Percentiles rank a stretch among this genome's conserved stretches.
phyloP scores from a whole-genome alignment of 768 basidiomycete genomes.

The Cystofilobasidium macerans region DNA sequence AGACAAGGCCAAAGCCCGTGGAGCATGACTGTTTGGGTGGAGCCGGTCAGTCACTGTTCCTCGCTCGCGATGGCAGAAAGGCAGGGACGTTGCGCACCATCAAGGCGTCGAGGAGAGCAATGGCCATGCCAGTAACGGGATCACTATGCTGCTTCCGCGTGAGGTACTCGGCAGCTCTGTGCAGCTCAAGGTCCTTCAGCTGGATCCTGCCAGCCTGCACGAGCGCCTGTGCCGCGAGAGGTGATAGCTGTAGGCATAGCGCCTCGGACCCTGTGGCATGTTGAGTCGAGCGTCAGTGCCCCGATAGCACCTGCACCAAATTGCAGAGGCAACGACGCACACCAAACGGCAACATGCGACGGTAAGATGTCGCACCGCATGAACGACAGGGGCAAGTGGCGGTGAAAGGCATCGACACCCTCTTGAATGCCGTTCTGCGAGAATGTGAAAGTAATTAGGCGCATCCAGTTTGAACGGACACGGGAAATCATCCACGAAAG shows the following conservation, averaged over 20 bases:
- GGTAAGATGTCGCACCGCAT: conserved; percentile 54
- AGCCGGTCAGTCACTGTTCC: too few species aligned
- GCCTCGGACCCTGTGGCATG: conserved; percentile 15
- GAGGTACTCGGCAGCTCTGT: conserved; percentile 41
- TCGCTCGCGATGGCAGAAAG: too few species aligned
- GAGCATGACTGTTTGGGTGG: too few species aligned
- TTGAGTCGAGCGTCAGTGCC: not conserved
- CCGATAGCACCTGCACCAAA: not conserved
- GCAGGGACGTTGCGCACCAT: too few species aligned
- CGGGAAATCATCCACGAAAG: not conserved
- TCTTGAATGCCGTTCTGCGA: conserved; percentile 44
- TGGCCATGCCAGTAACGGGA: conserved; percentile 43
- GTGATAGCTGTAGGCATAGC: conserved; percentile 47
- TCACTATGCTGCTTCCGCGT: conserved; percentile 41
- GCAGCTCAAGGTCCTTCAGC: conserved; percentile 43
- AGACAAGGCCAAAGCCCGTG: too few species aligned
- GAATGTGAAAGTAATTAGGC: not conserved
- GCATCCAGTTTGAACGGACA: not conserved
- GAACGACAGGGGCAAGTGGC: conserved; percentile 50
- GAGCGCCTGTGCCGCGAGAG: conserved; percentile 48
- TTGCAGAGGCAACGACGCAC: conserved; percentile 33
- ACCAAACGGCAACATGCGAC: conserved; percentile 49
- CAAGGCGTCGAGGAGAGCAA: conserved; percentile 47
- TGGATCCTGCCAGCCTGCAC: conserved; percentile 44
- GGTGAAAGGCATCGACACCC: conserved; percentile 51